Evolutionary conservation across 1,139 yeast genomes (phyloP), one percentile per base, ranked within the genome.

Genomic region (Candida mesenterica): DNA sequence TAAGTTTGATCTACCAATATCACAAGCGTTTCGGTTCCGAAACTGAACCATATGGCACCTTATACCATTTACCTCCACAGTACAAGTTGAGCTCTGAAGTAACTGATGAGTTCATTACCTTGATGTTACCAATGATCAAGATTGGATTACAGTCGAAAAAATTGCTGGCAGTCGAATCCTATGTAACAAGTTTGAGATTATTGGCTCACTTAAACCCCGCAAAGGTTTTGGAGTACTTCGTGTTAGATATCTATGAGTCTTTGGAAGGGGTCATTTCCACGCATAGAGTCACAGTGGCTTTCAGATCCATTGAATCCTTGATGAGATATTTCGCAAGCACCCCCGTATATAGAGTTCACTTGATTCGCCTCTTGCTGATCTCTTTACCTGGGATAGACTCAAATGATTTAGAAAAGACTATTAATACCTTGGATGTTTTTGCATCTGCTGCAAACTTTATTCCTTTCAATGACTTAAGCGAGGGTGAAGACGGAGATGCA

Each of bases 311-410:
- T 32, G 78, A 82, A 4, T 79, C 78, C 15, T 60, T 87, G 30
- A 75, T 85, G 1, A 71, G 95, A 42, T 79, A 75, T 43, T 76
- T 92, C 67, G 82, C 86, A 0, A 59, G 68, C 15, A 71, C 79
- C 4, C 84, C 85, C 1, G 59, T 79, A 2, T 88, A 75, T 54
- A 69, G 96, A 34, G 81, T 87, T 10, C 98, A 92, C 52, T 63
- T 88, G 18, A 77, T 95, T 0, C 77, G 95, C 38, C 65, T 92
- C 15, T 55, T 90, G 27, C 76, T 80, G 33, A 69, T 87, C 55
- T 66, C 84, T 1, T 59, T 90, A 10, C 87, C 90, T 0, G 96
- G 95, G 15, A 80, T 92, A 30, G 97, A 92, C 55, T 78, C 94
- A 1, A 92, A 90, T 56, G 98, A 92, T 59, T 69, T 89, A 36